These are phyloP conservation scores for Tanozyma kutaoensis DNA, from an alignment of 805 yeast species.

Conservation along the genomic window DNA sequence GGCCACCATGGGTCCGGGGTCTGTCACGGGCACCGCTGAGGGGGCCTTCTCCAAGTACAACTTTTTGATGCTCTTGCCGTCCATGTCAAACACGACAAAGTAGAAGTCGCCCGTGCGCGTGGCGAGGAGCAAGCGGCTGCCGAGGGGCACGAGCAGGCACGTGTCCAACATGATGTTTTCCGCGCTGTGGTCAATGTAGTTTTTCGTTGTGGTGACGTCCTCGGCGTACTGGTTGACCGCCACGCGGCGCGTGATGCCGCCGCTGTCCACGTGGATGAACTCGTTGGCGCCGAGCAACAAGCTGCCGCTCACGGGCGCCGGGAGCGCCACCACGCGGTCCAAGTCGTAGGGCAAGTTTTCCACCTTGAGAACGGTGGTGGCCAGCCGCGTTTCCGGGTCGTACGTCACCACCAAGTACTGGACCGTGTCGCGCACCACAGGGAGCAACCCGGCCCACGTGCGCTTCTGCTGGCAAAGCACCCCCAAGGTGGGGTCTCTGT, in stretches of 20 bases:
- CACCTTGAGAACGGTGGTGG: conserved; percentile 57
- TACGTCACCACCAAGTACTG: conserved; percentile 53
- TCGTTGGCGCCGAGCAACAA: conserved; percentile 65
- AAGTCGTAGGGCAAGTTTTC: conserved; percentile 64
- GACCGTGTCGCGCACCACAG: conserved; percentile 48
- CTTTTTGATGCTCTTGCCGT: conserved; percentile 27
- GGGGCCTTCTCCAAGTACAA: conserved; percentile 18
- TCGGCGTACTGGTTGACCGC: conserved; percentile 46
- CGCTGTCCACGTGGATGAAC: conserved; percentile 64
- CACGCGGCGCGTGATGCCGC: conserved; percentile 53
- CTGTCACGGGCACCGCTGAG: conserved; percentile 8
- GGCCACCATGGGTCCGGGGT: conserved; percentile 27
- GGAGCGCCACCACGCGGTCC: conserved; percentile 48
- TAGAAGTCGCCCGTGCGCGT: conserved; percentile 19
- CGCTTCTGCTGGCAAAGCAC: conserved; percentile 36
- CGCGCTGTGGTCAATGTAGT: conserved; percentile 31
- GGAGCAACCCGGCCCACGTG: conserved; percentile 72
- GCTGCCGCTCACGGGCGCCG: conserved; percentile 56
- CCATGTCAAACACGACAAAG: conserved; percentile 22
- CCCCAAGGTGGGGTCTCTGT: conserved; percentile 73
- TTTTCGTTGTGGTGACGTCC: conserved; percentile 19
- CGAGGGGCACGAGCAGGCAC: conserved; percentile 22
- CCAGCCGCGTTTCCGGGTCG: conserved; percentile 40
- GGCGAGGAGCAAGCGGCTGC: conserved; percentile 19
- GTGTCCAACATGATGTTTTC: conserved; percentile 20